phyloP scores from a whole-genome alignment of 371 early-diverging fungal genomes.

The Blyttiomyces sp. region DNA sequence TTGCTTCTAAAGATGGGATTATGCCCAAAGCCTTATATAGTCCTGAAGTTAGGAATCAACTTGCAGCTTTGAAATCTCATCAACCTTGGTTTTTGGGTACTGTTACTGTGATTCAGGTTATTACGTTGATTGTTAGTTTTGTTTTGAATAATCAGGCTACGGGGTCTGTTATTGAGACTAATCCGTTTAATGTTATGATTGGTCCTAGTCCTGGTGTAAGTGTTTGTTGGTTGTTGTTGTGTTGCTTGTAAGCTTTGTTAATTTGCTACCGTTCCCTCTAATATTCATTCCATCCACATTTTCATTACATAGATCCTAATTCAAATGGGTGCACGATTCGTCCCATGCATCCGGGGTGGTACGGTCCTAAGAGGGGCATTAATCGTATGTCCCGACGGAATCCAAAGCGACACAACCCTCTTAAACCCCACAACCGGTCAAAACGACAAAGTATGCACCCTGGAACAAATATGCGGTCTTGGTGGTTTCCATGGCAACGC shows the following conservation, averaged over 20 bases:
- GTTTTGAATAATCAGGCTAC: constrained; percentile 36
- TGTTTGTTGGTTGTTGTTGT: no score
- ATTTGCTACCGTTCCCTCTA: constrained; percentile 3
- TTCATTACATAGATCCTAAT: constrained; percentile 37
- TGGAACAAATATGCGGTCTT: constrained; percentile 40
- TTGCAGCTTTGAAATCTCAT: constrained; percentile 28
- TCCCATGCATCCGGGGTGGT: constrained; percentile 47
- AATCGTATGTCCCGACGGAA: constrained; percentile 31
- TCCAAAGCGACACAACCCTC: constrained; percentile 6
- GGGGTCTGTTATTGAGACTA: constrained; percentile 39
- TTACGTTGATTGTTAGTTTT: constrained; percentile 23
- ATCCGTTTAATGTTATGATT: constrained; percentile 50
- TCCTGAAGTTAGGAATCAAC: constrained; percentile 34
- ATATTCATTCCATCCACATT: neutral
- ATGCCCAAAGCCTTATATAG: constrained; percentile 35
- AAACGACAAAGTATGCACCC: constrained; percentile 23
- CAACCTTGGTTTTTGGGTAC: constrained; percentile 38
- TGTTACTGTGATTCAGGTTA: constrained; percentile 34
- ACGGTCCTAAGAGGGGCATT: constrained; percentile 9
- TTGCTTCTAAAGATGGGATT: no score
- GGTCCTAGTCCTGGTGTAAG: constrained; percentile 45
- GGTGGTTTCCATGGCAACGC: constrained; percentile 26
- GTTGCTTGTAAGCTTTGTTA: no score
- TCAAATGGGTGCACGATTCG: constrained; percentile 48
- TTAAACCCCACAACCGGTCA: constrained; percentile 9